A percentile compares a stretch with the other conserved stretches of the same genome.
phyloP scores from a whole-genome alignment of 2,329 filamentous ascomycete species.

The Fusarium pseudoanthophilum region DNA sequence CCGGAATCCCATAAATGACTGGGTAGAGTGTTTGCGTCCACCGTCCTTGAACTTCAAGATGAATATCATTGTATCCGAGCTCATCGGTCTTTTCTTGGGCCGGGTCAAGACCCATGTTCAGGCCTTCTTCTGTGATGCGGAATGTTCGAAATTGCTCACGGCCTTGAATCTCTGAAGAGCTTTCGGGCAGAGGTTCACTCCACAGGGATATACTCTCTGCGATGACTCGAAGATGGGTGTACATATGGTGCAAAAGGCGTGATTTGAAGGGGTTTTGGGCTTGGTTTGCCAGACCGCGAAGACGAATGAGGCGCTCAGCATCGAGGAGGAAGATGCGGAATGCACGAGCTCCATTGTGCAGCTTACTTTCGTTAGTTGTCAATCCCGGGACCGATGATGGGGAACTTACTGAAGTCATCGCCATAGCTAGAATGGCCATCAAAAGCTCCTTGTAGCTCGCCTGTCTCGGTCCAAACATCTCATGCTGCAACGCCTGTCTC shows the following conservation, averaged over 20 bases:
- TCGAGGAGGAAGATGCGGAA: slow-evolving; percentile 50
- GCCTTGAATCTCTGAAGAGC: not conserved
- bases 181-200: not conserved
- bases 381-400: no score
- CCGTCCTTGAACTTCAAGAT: slow-evolving; percentile 53
- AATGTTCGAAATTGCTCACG: slow-evolving; percentile 40
- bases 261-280: slow-evolving; percentile 53
- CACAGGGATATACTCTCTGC: slow-evolving; percentile 53
- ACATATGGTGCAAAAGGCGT: slow-evolving; percentile 59
- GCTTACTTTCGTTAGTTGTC: no score
- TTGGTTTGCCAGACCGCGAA: slow-evolving; percentile 49
- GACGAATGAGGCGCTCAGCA: slow-evolving; percentile 55
- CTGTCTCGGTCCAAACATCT: slow-evolving; percentile 47
- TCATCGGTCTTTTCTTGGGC: slow-evolving; percentile 48
- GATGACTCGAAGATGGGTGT: slow-evolving; percentile 57
- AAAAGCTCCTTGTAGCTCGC: slow-evolving; percentile 57
- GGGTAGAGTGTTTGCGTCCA: slow-evolving; percentile 56
- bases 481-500: slow-evolving; percentile 49
- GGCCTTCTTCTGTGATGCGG: slow-evolving; percentile 41
- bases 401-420: slow-evolving; percentile 37
- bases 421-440: slow-evolving; percentile 53
- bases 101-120: slow-evolving; percentile 46
- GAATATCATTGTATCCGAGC: slow-evolving; percentile 56
- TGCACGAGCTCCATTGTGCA: slow-evolving; percentile 26
- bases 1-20: slow-evolving; percentile 57